Conservation (phyloP, 306 rosid genomes). For the Trifolium dubium region DNA sequence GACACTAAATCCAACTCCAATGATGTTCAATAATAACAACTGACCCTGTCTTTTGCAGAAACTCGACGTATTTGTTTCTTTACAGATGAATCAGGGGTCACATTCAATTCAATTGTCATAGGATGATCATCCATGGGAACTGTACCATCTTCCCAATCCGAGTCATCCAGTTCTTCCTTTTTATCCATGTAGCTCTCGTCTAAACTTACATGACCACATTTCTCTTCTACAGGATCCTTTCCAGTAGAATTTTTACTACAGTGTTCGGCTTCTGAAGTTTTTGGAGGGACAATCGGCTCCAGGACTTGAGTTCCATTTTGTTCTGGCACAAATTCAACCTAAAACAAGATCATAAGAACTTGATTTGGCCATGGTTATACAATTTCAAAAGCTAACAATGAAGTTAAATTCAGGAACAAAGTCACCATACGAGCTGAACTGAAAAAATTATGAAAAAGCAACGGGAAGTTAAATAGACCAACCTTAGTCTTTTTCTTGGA, state of each 20-base stretch:
- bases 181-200: constrained; percentile 41
- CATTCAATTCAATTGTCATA: constrained; percentile 72
- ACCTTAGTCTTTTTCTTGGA: constrained; percentile 44
- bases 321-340: constrained; percentile 53
- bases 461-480: constrained; percentile 29
- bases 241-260: constrained; percentile 48
- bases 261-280: constrained; percentile 49
- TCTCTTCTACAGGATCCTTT: constrained; percentile 45
- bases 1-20: constrained; percentile 40
- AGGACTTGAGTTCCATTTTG: constrained; percentile 41
- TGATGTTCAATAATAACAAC: constrained; percentile 27
- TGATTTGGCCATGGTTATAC: background rate
- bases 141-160: constrained; percentile 91
- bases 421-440: constrained; percentile 24
- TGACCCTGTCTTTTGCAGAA: constrained; percentile 86
- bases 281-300: constrained; percentile 43
- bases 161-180: constrained; percentile 66
- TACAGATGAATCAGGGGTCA: constrained; percentile 56
- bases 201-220: constrained; percentile 46
- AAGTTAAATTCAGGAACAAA: constrained; percentile 21
- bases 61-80: constrained; percentile 64
- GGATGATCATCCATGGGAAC: constrained; percentile 50
- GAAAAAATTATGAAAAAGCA: constrained; percentile 21
- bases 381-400: constrained; percentile 9
- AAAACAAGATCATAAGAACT: constrained; percentile 42